These are phyloP conservation scores for Candida schatavii DNA, from an alignment of 805 yeast genomes.

Conservation along the genomic window DNA sequence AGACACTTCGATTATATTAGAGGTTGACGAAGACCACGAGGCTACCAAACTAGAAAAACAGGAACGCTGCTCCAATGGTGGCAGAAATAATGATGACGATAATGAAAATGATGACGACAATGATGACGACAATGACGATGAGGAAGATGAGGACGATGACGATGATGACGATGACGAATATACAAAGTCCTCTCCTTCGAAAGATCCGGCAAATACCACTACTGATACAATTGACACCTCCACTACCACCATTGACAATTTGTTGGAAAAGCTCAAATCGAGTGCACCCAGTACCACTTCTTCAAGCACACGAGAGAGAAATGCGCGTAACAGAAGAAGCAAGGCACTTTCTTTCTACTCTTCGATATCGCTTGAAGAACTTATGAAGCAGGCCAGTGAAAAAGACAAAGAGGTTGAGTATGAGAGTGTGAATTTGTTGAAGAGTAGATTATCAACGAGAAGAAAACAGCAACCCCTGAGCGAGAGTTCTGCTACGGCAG, in stretches of 20 bases:
- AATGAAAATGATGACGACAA: constrained; percentile 11
- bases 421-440: constrained; percentile 37
- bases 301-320: constrained; percentile 12
- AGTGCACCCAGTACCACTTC: constrained; percentile 20
- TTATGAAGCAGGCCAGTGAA: constrained; percentile 8
- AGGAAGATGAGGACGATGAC: constrained; percentile 12
- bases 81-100: constrained; percentile 6
- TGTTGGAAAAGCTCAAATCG: constrained; percentile 30
- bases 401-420: constrained; percentile 18
- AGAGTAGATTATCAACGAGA: constrained; percentile 37
- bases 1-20: background rate
- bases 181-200: constrained; percentile 1
- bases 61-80: constrained; percentile 9
- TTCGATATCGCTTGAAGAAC: constrained; percentile 23
- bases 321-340: constrained; percentile 20
- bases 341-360: constrained; percentile 36
- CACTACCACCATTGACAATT: constrained; percentile 29
- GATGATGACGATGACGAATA: constrained; percentile 11
- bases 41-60: constrained; percentile 1
- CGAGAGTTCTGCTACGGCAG: constrained; percentile 9
- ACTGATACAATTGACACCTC: constrained; percentile 9
- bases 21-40: background rate
- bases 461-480: constrained; percentile 12
- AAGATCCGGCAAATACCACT: constrained; percentile 4
- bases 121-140: constrained; percentile 16